phyloP scores from a whole-genome alignment of 495 filamentous ascomycete species.

The Pyrenopolyporus hunteri region DNA sequence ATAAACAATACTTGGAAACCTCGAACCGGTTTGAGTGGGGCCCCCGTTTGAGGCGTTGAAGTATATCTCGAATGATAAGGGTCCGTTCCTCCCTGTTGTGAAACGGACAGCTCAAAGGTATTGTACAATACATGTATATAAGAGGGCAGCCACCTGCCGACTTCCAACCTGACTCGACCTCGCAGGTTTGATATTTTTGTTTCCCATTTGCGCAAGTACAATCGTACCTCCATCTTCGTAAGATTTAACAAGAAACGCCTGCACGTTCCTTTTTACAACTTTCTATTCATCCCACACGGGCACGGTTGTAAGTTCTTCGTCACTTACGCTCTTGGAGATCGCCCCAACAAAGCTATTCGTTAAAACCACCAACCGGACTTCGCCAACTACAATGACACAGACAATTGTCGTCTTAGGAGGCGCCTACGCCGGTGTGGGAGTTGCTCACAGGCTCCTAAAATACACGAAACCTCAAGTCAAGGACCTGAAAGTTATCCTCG shows the following conservation, averaged over 20 bases:
- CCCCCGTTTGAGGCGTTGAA: constrained; percentile 37
- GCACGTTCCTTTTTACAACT: background rate
- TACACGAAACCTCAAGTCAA: constrained; percentile 40
- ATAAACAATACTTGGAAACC: background rate
- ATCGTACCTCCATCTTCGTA: no score
- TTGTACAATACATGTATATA: no score
- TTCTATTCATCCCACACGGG: background rate
- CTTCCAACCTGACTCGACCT: background rate
- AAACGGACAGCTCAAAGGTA: constrained; percentile 18
- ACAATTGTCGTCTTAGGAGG: constrained; percentile 63
- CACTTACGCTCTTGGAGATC: background rate
- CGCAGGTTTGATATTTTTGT: background rate
- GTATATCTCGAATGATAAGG: constrained; percentile 23
- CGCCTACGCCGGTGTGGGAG: constrained; percentile 56
- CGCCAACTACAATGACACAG: constrained; percentile 43
- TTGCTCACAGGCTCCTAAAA: constrained; percentile 61
- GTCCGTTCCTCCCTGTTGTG: constrained; percentile 34
- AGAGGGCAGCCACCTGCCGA: background rate
- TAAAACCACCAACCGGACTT: constrained; percentile 20
- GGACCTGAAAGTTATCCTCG: constrained; percentile 54
- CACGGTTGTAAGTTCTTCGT: background rate
- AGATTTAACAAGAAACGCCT: no score
- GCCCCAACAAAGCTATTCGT: background rate
- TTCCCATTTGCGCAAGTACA: no score
- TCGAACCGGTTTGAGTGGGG: constrained; percentile 24